Conservation (phyloP, 2,329 filamentous ascomycete genomes). For the Curvularia hawaiiensis region DNA sequence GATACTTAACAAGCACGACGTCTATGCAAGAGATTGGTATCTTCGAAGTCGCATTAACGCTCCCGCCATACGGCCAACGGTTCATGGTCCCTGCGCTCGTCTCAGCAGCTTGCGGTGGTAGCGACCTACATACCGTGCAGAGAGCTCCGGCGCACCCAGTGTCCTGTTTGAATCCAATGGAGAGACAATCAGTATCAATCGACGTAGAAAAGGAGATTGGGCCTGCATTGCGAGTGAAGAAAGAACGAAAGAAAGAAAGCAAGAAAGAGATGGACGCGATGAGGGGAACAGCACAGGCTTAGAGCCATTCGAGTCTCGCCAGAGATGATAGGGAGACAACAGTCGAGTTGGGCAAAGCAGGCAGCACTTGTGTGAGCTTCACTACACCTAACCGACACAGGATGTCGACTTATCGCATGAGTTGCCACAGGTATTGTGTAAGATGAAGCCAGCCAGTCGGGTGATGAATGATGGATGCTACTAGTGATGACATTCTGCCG, state of each 20-base stretch:
- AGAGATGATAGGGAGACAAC: not conserved
- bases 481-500: not conserved
- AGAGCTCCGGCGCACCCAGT: not conserved
- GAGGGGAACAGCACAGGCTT: not conserved
- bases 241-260: not conserved
- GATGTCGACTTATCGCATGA: not conserved
- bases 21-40: not conserved
- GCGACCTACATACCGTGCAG: not conserved
- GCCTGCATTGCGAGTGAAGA: not conserved
- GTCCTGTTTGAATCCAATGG: not conserved
- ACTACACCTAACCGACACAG: not conserved
- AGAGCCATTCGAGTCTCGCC: not conserved
- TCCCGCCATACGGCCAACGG: not conserved
- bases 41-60: not conserved
- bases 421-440: not conserved
- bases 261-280: not conserved
- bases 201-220: not conserved
- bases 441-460: not conserved
- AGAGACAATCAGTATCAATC: not conserved
- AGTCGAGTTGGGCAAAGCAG: not conserved
- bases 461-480: not conserved
- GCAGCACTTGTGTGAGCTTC: not conserved
- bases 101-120: constrained; percentile 2
- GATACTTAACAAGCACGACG: not conserved
- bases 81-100: not conserved